Evolutionary conservation across 2,329 filamentous ascomycete genomes (phyloP), one percentile per base, ranked within the genome.

Genomic region (Pseudogymnoascus sp.): DNA sequence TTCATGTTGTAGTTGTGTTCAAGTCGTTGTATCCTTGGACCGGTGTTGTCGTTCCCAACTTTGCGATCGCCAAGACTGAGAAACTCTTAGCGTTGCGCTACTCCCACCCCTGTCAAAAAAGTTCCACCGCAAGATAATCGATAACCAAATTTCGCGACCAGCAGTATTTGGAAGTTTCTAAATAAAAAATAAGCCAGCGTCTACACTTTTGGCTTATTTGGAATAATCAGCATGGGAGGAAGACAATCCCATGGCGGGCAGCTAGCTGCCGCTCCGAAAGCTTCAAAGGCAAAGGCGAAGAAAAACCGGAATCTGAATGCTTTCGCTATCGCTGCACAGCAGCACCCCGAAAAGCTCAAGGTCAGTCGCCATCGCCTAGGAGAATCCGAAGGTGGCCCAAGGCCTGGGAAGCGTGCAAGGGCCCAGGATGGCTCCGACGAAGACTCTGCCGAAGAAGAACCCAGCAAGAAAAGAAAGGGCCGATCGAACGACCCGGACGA

Each of bases 291-390:
- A 67, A 74, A 79, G 60, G 77, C 76, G 59, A 86, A 84, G 66
- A 76, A 75, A 64, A 74, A 75, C 58, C 69, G 71, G 61, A 63
- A 66, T 36, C 61, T 72, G 15, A 80, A 89, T 73, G 87, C 87
- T 21, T 83, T 87, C 66, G 77, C 86, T 27, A 86, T 87, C 68
- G 87, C 87, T n/a, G 80, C 83, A 64, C 75, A 80, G 64, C 74
- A 84, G 65, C 76, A 79, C 65, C 79, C 82, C 3, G 79, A 82
- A 15, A 78, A 77, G 63, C 64, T 76, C 6, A 83, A 81, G 68
- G 76, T 87, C 51, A 78, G 80, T 65, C 77, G 78, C 64, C 80
- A 81, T 72, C 80, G 86, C 27, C 75, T 88, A 8, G 86, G 86
- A 44, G 80, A 83, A 65, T 68, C 73, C 9, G 76, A 82, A 42